Evolutionary conservation across 1,284 basidiomycete species (phyloP).

Genomic region (Caloboletus firmus): DNA sequence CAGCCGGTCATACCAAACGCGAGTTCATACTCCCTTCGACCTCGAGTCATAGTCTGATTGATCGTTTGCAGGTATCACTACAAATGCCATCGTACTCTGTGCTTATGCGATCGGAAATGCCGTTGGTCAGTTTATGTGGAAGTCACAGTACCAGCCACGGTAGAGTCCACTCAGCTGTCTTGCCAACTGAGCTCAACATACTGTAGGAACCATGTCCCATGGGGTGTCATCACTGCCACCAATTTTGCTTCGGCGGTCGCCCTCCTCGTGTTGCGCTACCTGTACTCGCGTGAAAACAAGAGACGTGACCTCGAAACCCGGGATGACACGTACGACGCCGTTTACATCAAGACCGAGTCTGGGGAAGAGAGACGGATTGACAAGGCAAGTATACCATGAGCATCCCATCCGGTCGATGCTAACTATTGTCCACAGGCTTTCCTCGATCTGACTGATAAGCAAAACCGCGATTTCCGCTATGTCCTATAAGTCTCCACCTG

Average conservation of each 20-base stretch:
- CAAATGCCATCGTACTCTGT: constrained; percentile 71
- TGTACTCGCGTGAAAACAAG: constrained; percentile 65
- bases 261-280: constrained; percentile 57
- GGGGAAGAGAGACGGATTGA: constrained; percentile 58
- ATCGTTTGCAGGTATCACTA: constrained; percentile 52
- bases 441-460: constrained; percentile 66
- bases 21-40: constrained; percentile 13
- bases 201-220: constrained; percentile 61
- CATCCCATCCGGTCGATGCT: constrained; percentile 8
- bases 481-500: constrained; percentile 36
- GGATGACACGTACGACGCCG: constrained; percentile 63
- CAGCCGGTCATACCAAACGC: constrained; percentile 78
- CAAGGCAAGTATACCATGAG: constrained; percentile 43
- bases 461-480: constrained; percentile 63
- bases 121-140: constrained; percentile 76
- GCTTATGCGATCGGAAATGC: constrained; percentile 77
- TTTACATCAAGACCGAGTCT: constrained; percentile 55
- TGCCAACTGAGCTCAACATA: constrained; percentile 2
- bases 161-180: constrained; percentile 30
- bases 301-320: constrained; percentile 54
- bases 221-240: constrained; percentile 63
- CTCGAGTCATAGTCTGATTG: constrained; percentile 10
- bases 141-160: constrained; percentile 65
- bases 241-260: constrained; percentile 52
- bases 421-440: constrained; percentile 44